Evolutionary conservation across 2,329 filamentous ascomycete genomes (phyloP).

Genomic region (Diplocarpon mali): DNA sequence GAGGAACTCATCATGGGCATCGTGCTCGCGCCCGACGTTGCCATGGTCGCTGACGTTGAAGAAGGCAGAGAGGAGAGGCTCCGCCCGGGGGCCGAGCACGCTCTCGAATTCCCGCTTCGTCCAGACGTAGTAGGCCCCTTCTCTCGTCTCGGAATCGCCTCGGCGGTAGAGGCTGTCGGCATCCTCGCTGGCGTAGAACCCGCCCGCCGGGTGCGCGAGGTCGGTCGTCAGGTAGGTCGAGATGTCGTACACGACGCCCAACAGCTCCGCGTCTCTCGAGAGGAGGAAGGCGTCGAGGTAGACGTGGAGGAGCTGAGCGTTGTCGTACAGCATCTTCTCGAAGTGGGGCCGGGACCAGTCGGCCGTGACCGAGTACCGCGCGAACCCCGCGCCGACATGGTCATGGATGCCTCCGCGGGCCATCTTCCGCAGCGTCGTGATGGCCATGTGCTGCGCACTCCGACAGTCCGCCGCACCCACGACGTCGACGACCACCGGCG

Average conservation of each 20-base stretch:
- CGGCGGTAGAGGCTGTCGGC: constrained; percentile 70
- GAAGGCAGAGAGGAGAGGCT: constrained; percentile 66
- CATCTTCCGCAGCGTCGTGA: constrained; percentile 73
- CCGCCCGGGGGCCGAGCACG: constrained; percentile 56
- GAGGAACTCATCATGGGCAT: constrained; percentile 88
- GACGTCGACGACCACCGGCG: constrained; percentile 66
- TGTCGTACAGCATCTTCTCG: constrained; percentile 94
- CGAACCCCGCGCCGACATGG: constrained; percentile 67
- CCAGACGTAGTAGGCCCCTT: constrained; percentile 94
- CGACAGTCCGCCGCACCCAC: constrained; percentile 71
- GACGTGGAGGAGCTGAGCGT: constrained; percentile 70
- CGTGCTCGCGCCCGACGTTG: constrained; percentile 72
- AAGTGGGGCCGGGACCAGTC: constrained; percentile 96
- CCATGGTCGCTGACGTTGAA: constrained; percentile 78
- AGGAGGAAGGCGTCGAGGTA: constrained; percentile 77
- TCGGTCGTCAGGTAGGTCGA: constrained; percentile 76
- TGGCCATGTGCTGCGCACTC: constrained; percentile 65
- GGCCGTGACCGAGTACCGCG: constrained; percentile 77
- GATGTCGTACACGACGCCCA: constrained; percentile 69
- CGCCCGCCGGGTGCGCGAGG: constrained; percentile 56
- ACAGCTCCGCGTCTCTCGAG: constrained; percentile 51
- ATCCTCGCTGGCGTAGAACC: constrained; percentile 80
- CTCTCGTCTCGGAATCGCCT: constrained; percentile 71
- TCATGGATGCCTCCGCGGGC: constrained; percentile 60
- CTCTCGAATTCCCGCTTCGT: constrained; percentile 75